Evolutionary conservation across 345 rosid species (phyloP).

Genomic region (Xanthoceras sorbifolium): DNA sequence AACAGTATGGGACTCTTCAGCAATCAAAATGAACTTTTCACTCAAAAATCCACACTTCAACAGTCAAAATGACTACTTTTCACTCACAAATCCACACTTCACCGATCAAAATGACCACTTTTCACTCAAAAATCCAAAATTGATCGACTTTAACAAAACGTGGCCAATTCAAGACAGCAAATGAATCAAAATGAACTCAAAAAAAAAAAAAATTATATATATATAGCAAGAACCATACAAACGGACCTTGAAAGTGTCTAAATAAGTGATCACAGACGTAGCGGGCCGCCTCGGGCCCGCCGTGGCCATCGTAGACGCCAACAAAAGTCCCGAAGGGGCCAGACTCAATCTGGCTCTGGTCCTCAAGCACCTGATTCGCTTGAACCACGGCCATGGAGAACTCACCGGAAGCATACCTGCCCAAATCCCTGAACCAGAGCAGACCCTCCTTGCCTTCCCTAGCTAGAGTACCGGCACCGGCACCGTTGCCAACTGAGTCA

Average conservation of each 20-base stretch:
- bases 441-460: constrained; percentile 75
- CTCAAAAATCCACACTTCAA: background rate
- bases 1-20: background rate
- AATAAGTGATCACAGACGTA: constrained; percentile 80
- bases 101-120: constrained; percentile 3
- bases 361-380: constrained; percentile 85
- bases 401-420: constrained; percentile 66
- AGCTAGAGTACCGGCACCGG: constrained; percentile 25
- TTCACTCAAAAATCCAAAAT: background rate
- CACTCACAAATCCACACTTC: background rate
- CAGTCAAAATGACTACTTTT: background rate
- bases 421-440: constrained; percentile 78
- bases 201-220: background rate
- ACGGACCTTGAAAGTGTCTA: constrained; percentile 75
- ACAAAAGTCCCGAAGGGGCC: constrained; percentile 90
- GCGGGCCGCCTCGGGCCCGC: constrained; percentile 89
- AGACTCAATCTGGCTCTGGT: constrained; percentile 89
- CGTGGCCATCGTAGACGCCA: constrained; percentile 93
- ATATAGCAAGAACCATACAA: background rate
- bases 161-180: constrained; percentile 8
- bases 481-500: constrained; percentile 14
- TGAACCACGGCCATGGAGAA: constrained; percentile 93
- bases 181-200: background rate
- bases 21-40: background rate
- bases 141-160: background rate